These are phyloP conservation scores for Cystobasidiopsis lactophilus DNA, from an alignment of 768 basidiomycete genomes.

Conservation along the genomic window DNA sequence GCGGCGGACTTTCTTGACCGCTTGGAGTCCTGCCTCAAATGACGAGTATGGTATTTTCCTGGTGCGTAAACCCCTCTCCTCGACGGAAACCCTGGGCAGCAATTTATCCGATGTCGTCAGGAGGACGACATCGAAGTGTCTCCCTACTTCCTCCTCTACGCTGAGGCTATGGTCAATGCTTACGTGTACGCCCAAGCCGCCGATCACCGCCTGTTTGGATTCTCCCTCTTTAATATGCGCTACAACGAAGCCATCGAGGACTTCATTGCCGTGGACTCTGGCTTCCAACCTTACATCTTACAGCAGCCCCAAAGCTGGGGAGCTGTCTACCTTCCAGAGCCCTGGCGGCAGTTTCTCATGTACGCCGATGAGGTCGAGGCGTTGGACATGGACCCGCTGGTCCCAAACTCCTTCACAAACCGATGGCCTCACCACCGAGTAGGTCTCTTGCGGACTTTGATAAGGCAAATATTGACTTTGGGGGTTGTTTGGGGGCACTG, in stretches of 20 bases:
- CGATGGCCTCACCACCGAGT: too few relatives aligned
- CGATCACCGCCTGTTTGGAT: too few relatives aligned
- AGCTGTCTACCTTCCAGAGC: slow-evolving; percentile 1
- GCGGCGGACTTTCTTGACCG: too few relatives aligned
- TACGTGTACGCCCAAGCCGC: not conserved
- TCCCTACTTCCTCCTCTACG: slow-evolving; percentile 3
- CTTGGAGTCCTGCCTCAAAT: too few relatives aligned
- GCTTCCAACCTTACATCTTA: not conserved
- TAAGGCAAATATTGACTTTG: too few relatives aligned
- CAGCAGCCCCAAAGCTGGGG: slow-evolving; percentile 5
- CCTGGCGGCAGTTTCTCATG: not conserved
- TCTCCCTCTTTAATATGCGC: slow-evolving; percentile 1
- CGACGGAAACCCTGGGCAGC: too few relatives aligned
- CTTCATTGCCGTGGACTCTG: not conserved
- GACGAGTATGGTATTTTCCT: slow-evolving; percentile 4
- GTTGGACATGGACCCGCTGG: too few relatives aligned
- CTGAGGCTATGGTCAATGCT: not conserved
- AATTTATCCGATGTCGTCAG: not conserved
- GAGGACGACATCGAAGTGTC: slow-evolving; percentile 6
- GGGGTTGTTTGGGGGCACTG: too few relatives aligned
- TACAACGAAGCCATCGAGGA: not conserved
- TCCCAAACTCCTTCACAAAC: too few relatives aligned
- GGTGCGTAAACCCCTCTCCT: not conserved
- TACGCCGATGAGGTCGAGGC: too few relatives aligned
- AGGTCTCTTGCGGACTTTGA: too few relatives aligned